Percentiles rank a stretch among this genome's conserved stretches.
Conservation (phyloP, 2,329 filamentous ascomycete genomes). For the Ramularia collo-cygni region DNA sequence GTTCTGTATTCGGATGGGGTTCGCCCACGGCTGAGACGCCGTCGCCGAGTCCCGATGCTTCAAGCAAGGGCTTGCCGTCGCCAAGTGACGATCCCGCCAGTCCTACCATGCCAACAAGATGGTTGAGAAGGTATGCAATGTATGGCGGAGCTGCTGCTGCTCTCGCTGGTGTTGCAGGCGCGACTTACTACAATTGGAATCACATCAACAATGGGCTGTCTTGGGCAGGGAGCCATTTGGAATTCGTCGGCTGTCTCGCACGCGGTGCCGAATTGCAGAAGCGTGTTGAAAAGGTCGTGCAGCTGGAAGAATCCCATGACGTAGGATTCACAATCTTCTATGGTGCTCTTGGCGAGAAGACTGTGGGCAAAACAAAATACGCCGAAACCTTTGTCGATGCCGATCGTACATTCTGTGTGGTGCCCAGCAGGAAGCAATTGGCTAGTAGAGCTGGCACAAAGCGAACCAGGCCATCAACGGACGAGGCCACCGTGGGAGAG, state of each 20-base stretch:
- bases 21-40: conserved; percentile 16
- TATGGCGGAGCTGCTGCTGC: conserved; percentile 75
- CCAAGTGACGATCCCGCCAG: conserved; percentile 36
- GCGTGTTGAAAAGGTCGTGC: conserved; percentile 62
- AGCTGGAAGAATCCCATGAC: conserved; percentile 55
- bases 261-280: conserved; percentile 74
- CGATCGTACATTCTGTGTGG: conserved; percentile 80
- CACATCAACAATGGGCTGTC: conserved; percentile 67
- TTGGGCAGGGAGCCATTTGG: conserved; percentile 85
- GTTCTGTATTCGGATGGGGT: conserved; percentile 47
- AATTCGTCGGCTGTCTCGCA: conserved; percentile 85
- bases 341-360: conserved; percentile 67
- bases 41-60: conserved; percentile 20
- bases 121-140: conserved; percentile 75
- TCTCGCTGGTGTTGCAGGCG: conserved; percentile 73
- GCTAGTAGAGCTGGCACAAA: conserved; percentile 20
- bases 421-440: conserved; percentile 52
- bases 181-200: conserved; percentile 79
- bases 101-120: conserved; percentile 40
- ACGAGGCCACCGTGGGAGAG: conserved; percentile 25
- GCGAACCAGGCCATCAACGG: conserved; percentile 9
- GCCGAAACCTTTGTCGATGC: conserved; percentile 56
- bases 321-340: conserved; percentile 84
- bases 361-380: conserved; percentile 42
- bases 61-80: conserved; percentile 27